Conservation (phyloP, 495 filamentous ascomycete species). For the Xylona heveae region DNA sequence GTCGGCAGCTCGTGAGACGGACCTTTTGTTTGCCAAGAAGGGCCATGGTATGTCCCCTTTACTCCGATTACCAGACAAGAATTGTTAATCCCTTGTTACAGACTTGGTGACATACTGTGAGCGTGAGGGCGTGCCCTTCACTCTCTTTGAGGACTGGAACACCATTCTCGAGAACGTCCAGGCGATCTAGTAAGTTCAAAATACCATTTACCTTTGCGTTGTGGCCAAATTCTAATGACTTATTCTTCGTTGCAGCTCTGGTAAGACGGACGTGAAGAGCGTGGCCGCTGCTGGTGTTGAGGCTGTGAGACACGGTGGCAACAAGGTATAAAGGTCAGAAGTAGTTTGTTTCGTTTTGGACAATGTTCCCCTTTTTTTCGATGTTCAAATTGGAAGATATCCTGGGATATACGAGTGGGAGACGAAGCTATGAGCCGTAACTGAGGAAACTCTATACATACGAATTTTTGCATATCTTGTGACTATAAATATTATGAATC, state of each 20-base stretch:
- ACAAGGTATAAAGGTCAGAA: too few species aligned
- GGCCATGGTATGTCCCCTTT: slow-evolving; percentile 43
- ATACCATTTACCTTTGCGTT: neutral
- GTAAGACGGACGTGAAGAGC: neutral
- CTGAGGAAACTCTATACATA: too few species aligned
- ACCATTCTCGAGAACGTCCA: slow-evolving; percentile 53
- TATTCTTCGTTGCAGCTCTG: neutral
- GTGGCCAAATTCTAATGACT: neutral
- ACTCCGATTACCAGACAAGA: neutral
- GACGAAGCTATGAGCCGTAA: too few species aligned
- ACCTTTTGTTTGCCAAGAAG: slow-evolving; percentile 77
- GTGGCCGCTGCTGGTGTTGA: neutral
- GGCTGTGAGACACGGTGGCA: neutral
- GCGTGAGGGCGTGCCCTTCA: slow-evolving; percentile 57
- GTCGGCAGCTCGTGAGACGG: slow-evolving; percentile 70
- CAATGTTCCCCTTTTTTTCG: too few species aligned
- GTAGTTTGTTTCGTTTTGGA: too few species aligned
- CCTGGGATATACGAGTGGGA: too few species aligned
- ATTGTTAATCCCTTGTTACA: slow-evolving; percentile 11
- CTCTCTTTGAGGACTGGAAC: slow-evolving; percentile 56
- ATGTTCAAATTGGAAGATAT: too few species aligned
- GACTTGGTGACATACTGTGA: slow-evolving; percentile 72
- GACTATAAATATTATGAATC: too few species aligned
- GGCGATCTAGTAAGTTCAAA: slow-evolving; percentile 32
- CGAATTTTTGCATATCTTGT: too few species aligned